phyloP scores from a whole-genome alignment of 805 yeast species.

The Candida chauliodis region DNA sequence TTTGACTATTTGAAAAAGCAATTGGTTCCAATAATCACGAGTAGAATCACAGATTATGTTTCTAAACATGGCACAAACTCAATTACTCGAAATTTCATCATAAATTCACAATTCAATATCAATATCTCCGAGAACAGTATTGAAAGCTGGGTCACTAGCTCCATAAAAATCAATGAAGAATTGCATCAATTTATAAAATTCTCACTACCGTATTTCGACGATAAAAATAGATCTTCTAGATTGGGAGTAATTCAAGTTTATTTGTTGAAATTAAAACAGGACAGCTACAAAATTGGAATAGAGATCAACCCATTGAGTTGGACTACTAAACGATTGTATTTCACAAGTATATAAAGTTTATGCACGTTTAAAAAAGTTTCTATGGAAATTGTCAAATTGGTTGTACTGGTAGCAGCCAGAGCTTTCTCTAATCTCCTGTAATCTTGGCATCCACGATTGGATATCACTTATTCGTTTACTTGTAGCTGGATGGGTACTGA shows the following conservation, averaged over 20 bases:
- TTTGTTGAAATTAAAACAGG: slow-evolving; percentile 18
- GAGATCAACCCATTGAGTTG: slow-evolving; percentile 17
- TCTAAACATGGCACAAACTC: slow-evolving; percentile 12
- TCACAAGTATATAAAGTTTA: slow-evolving; percentile 1
- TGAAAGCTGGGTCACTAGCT: slow-evolving; percentile 22
- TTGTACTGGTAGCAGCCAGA: slow-evolving; percentile 36
- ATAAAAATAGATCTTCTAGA: slow-evolving; percentile 21
- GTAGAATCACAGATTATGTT: slow-evolving; percentile 26
- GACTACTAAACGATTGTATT: slow-evolving; percentile 4
- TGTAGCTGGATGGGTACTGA: slow-evolving; percentile 89
- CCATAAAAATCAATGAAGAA: slow-evolving; percentile 13
- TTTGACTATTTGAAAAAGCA: slow-evolving; percentile 32
- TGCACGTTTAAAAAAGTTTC: slow-evolving; percentile 14
- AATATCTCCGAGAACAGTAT: slow-evolving; percentile 18
- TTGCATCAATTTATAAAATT: slow-evolving; percentile 27
- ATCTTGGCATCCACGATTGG: slow-evolving; percentile 60
- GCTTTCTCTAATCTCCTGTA: slow-evolving; percentile 41
- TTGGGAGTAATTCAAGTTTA: slow-evolving; percentile 32
- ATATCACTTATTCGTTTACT: slow-evolving; percentile 68
- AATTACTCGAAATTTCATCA: slow-evolving; percentile 17
- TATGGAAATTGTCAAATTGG: slow-evolving; percentile 14
- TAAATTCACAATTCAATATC: slow-evolving; percentile 30
- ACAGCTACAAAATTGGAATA: slow-evolving; percentile 12
- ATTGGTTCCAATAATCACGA: slow-evolving; percentile 21
- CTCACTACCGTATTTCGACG: slow-evolving; percentile 28